Evolutionary conservation across 257 asterid genomes (phyloP), one percentile per base, ranked within the genome.

Genomic region (Ilex aquifolium): DNA sequence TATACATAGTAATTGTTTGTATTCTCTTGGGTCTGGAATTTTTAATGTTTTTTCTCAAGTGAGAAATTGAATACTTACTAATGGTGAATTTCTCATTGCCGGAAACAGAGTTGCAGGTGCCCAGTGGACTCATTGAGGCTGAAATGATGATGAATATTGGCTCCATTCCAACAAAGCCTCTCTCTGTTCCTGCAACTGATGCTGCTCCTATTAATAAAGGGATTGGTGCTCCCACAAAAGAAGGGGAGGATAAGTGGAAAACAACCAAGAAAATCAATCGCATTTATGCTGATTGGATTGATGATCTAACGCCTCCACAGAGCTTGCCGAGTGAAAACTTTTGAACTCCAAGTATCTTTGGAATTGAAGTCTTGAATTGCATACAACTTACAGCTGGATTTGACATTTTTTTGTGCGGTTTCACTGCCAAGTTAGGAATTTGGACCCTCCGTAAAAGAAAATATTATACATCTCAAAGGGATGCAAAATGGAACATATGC

Each of bases 281-380:
- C 57, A 53, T 53, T 53, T 53, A 53, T 53, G 57, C 57, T 14
- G 57, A 53, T 53, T 53, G 57, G 57, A 53, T 53, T 21, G 57
- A 53, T 53, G 57, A 53, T 17, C 31, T 53, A 8, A 0, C 31
- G 1, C 2, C 52, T 14, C 52, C 52, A 46, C 52, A 46, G 12
- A 46, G 52, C n/a, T 46, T 46, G 3, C 52, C 52, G 3, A 46
- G 11, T 14, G 15, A 46, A 14, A 11, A 46, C 42, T 36, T 10
- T 46, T 46, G 52, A 46, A 2, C 15, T 46, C 10, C 52, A 46
- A 46, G 52, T 46, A 4, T 14, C 42, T 36, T 8, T 36, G 42
- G 42, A 36, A 36, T 4, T 36, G 42, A 36, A 36, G 42, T 8
- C 8, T 36, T 36, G 42, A 36, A 8, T 4, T 36, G 5, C 8